Evolutionary conservation across 2,329 filamentous ascomycete genomes (phyloP).

Genomic region (Ophidiomyces ophidiicola): DNA sequence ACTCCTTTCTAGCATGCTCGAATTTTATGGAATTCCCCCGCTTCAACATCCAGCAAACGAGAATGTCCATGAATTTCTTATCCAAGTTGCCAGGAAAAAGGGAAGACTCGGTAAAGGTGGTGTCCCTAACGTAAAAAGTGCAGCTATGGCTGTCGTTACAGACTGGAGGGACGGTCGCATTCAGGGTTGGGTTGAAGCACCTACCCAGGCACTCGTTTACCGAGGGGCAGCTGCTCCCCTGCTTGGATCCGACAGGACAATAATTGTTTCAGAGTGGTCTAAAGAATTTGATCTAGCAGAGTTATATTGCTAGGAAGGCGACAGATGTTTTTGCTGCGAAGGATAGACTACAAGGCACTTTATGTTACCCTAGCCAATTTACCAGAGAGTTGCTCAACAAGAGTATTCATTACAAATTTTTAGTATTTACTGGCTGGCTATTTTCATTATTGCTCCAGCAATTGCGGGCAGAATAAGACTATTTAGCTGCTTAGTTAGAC

Average conservation of each 20-base stretch:
- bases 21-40: slow-evolving; percentile 72
- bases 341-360: too few species aligned
- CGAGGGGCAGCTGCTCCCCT: slow-evolving; percentile 15
- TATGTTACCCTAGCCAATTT: too few species aligned
- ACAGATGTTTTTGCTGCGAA: too few species aligned
- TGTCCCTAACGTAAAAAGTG: slow-evolving; percentile 73
- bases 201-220: slow-evolving; percentile 40
- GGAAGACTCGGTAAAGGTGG: slow-evolving; percentile 80
- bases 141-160: slow-evolving; percentile 86
- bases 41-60: slow-evolving; percentile 61
- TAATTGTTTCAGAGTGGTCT: slow-evolving; percentile 86
- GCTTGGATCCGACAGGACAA: slow-evolving; percentile 52
- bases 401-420: too few species aligned
- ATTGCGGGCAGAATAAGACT: too few species aligned
- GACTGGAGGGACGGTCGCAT: slow-evolving; percentile 95
- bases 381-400: too few species aligned
- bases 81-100: slow-evolving; percentile 88
- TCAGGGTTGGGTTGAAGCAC: slow-evolving; percentile 78
- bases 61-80: slow-evolving; percentile 74
- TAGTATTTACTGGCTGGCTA: too few species aligned
- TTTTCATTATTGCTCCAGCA: too few species aligned
- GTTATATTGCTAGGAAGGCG: too few species aligned
- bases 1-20: slow-evolving; percentile 65
- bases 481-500: not conserved
- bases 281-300: slow-evolving; percentile 92